These are phyloP conservation scores for Pelagomonas calceolata DNA, from an alignment of 108 stramenopile species.

Conservation along the genomic window DNA sequence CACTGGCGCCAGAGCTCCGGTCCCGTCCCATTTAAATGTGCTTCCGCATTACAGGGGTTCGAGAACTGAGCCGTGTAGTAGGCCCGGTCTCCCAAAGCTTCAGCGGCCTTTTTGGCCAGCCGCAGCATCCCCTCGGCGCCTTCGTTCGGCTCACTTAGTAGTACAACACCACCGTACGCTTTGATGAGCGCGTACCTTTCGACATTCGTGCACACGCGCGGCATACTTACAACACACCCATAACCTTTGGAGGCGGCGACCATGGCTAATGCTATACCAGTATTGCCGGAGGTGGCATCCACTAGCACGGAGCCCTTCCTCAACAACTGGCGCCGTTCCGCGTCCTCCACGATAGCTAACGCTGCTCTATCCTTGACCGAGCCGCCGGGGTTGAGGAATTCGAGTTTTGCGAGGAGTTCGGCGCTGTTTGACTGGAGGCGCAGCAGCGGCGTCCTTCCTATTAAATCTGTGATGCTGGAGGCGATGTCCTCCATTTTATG, in stretches of 20 bases:
- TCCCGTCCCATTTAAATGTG: conserved; percentile 21
- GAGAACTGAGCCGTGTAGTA: conserved; percentile 48
- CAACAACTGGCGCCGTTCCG: conserved; percentile 35
- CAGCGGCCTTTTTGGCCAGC: conserved; percentile 26
- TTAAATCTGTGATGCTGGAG: conserved; percentile 26
- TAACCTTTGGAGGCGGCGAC: conserved; percentile 43
- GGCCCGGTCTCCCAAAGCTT: conserved; percentile 15
- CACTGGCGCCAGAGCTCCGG: conserved; percentile 37
- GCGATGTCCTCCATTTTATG: no score
- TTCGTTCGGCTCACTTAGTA: conserved; percentile 16
- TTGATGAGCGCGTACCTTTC: conserved; percentile 39
- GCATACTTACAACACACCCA: conserved; percentile 43
- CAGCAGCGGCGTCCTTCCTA: conserved; percentile 40
- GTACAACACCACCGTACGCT: conserved; percentile 31
- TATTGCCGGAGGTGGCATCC: conserved; percentile 50
- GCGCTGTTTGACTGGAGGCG: conserved; percentile 32
- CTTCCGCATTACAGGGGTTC: conserved; percentile 46
- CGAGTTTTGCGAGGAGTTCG: conserved; percentile 37
- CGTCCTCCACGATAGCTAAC: conserved; percentile 33
- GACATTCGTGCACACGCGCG: conserved; percentile 39
- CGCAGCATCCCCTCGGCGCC: conserved; percentile 2
- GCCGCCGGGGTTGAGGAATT: conserved; percentile 46
- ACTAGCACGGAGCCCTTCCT: conserved; percentile 27
- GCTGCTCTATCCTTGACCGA: conserved; percentile 43
- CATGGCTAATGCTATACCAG: conserved; percentile 46